A percentile compares a stretch with the other conserved stretches of the same genome.
Evolutionary conservation across 305 asterid species (phyloP).

Genomic region (Fraxinus floribunda): DNA sequence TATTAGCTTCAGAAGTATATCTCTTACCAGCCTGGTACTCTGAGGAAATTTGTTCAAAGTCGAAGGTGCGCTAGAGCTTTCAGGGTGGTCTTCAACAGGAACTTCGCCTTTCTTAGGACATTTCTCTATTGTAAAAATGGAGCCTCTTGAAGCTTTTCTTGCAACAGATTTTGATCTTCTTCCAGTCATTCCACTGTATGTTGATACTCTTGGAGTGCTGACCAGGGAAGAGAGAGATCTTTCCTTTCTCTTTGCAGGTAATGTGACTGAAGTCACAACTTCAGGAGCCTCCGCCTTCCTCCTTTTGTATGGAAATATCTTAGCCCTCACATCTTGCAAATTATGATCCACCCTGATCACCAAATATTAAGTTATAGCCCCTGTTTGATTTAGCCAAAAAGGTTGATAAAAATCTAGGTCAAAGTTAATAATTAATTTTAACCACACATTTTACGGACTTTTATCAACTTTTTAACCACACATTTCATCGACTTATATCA

Average conservation of each 20-base stretch:
- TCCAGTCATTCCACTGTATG: constrained; percentile 82
- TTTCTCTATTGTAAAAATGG: constrained; percentile 73
- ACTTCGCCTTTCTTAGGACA: constrained; percentile 64
- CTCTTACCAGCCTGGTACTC: constrained; percentile 65
- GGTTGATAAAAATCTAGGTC: too few relatives aligned
- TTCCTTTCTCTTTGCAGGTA: constrained; percentile 92
- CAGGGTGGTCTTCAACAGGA: constrained; percentile 57
- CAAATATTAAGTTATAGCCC: constrained; percentile 19
- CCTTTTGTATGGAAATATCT: constrained; percentile 85
- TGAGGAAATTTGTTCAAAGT: constrained; percentile 56
- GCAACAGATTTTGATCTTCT: constrained; percentile 78
- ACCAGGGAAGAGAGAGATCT: constrained; percentile 92
- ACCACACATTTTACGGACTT: too few relatives aligned
- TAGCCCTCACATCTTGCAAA: constrained; percentile 83
- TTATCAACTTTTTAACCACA: background rate
- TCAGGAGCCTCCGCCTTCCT: constrained; percentile 68
- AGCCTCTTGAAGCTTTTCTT: constrained; percentile 71
- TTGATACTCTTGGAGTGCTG: constrained; percentile 88
- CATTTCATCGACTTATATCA: background rate
- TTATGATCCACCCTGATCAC: constrained; percentile 81
- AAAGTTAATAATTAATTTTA: too few relatives aligned
- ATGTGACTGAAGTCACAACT: constrained; percentile 49
- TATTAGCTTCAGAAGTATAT: constrained; percentile 23
- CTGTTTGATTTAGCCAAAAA: background rate
- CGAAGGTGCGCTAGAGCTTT: constrained; percentile 77